Base-by-base conservation (phyloP, 1,139 yeast species). In the Geotrichum histeridarum region DNA sequence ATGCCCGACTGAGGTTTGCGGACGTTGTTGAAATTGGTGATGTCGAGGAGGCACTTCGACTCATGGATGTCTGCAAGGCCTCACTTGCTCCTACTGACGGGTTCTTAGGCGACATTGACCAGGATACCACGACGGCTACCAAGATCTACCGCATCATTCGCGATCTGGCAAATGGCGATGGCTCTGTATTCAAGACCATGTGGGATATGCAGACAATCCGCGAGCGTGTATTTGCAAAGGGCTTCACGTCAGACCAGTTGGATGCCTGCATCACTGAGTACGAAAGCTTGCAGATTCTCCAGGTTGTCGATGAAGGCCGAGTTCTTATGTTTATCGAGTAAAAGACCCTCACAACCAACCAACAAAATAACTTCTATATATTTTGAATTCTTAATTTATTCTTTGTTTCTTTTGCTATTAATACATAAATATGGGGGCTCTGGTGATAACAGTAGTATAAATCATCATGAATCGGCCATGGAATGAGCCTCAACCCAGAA, bases 41-140 rank as follows among this genome's bases (percentile, higher is more conserved):
- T 70, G 97, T 94, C 39, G 98, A 94, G 66, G 99, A 94, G 73
- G 96, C 99, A 0, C 76, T 94, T 64, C 80, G 99, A 65, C 78
- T 94, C 62, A 77, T 86, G 57, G 85, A 85, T 63, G 96, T 88
- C 17, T 89, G 96, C 30, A 88, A 91, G 70, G 83, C 88, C 53
- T 86, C 96, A 14, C 77, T 93, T 63, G 78, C 79, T 61, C 83
- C 82, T 44, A 80, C 76, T 58, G 75, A 69, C 63, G 60, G 50
- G 8, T n/a, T 39, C 27, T 12, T 53, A 22, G 64, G 63, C 27
- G 69, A 64, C 44, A 60, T 61, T 36, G 83, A 79, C 61, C 74
- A 75, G 56, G 59, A 57, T 15, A 84, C 80, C 62, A 76, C 76
- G 54, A 72, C 81, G 39, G 73, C 79, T 14, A 75, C 90, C 43